Evolutionary conservation across 2,329 filamentous ascomycete species (phyloP).

Genomic region (Diaporthe capsici): DNA sequence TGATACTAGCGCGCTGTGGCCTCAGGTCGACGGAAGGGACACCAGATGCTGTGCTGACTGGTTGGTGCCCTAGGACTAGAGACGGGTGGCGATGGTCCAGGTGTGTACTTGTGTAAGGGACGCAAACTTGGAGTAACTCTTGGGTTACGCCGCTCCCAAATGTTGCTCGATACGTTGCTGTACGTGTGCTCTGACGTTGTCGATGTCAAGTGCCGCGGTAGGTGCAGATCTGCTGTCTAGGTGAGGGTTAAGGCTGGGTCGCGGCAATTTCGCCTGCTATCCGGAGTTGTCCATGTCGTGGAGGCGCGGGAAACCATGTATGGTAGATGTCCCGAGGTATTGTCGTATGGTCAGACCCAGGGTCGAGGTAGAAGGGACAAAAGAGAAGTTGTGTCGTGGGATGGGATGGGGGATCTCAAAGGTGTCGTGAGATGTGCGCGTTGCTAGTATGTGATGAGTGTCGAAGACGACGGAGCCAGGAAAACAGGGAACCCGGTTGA

Average conservation of each 20-base stretch:
- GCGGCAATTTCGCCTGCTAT: not conserved
- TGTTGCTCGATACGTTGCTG: not conserved
- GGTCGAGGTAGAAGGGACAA: not conserved
- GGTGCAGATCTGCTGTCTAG: not conserved
- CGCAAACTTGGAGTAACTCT: not conserved
- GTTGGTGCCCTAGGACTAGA: slow-evolving; percentile 5
- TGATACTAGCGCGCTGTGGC: slow-evolving; percentile 5
- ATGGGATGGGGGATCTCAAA: not conserved
- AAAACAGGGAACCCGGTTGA: not conserved
- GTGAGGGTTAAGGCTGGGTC: slow-evolving; percentile 1
- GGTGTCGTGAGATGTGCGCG: not conserved
- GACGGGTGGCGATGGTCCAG: not conserved
- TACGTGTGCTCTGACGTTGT: not conserved
- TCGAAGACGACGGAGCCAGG: not conserved
- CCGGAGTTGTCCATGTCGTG: slow-evolving; percentile 3
- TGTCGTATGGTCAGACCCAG: not conserved
- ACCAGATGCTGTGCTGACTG: not conserved
- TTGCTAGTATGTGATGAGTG: slow-evolving; percentile 1
- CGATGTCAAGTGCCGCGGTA: not conserved
- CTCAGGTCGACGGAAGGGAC: not conserved
- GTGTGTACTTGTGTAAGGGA: not conserved
- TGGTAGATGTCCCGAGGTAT: not conserved
- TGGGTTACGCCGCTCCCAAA: not conserved
- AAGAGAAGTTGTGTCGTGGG: not conserved
- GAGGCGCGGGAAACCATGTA: not conserved